These are phyloP conservation scores for Xylaria bambusicola DNA, from an alignment of 495 filamentous ascomycete species.

Conservation along the genomic window DNA sequence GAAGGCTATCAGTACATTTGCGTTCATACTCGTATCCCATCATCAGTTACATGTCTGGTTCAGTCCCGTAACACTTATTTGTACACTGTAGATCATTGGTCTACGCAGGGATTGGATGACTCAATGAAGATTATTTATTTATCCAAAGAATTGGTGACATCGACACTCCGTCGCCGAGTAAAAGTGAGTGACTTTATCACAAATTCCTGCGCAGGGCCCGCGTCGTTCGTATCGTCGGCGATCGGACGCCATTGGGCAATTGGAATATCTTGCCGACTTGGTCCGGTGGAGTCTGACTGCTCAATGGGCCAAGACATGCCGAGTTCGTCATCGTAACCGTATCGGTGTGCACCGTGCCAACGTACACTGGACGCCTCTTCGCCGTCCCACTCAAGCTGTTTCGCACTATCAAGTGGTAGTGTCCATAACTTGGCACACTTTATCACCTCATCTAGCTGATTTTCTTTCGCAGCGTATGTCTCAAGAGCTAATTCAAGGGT, in stretches of 20 bases:
- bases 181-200: conserved; percentile 14
- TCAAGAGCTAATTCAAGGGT: conserved; percentile 30
- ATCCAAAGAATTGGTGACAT: not conserved
- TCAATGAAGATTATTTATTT: too few species aligned
- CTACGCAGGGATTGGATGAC: too few species aligned
- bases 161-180: conserved; percentile 10
- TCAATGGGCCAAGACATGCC: conserved; percentile 13
- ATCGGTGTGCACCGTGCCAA: conserved; percentile 27
- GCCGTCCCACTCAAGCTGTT: conserved; percentile 26
- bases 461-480: conserved; percentile 25
- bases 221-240: not conserved
- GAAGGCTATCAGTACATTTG: not conserved
- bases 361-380: conserved; percentile 13
- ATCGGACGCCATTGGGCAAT: conserved; percentile 2
- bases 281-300: not conserved
- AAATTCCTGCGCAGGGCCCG: conserved; percentile 4
- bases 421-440: conserved; percentile 34
- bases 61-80: too few species aligned
- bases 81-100: too few species aligned
- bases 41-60: not conserved
- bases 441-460: conserved; percentile 29
- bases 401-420: conserved; percentile 26
- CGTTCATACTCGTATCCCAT: not conserved
- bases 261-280: not conserved
- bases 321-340: conserved; percentile 19